phyloP scores from a whole-genome alignment of 2,329 filamentous ascomycete species.

The Huntiella bhutanensis region DNA sequence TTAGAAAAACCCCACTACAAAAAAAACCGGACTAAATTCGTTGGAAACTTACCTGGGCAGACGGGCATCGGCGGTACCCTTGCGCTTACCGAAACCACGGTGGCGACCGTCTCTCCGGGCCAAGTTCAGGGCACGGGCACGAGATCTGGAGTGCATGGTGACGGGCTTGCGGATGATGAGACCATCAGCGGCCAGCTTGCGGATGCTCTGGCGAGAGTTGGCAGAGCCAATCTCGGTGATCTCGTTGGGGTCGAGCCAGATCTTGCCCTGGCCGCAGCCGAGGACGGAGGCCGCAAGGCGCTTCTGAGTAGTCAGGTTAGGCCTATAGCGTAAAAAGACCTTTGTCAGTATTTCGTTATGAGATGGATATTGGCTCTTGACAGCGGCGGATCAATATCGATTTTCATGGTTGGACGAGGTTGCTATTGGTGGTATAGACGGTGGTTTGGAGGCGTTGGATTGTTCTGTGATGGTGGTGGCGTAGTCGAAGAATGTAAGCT shows the following conservation, averaged over 20 bases:
- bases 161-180: slow-evolving; percentile 99
- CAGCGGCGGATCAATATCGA: too few relatives aligned
- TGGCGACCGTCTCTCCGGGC: slow-evolving; percentile 91
- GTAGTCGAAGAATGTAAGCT: neutral
- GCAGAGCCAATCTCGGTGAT: slow-evolving; percentile 98
- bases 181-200: slow-evolving; percentile 98
- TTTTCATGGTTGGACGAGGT: neutral
- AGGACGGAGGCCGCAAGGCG: slow-evolving; percentile 97
- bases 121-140: slow-evolving; percentile 86
- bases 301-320: slow-evolving; percentile 99
- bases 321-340: slow-evolving; percentile 37
- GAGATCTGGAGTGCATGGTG: slow-evolving; percentile 97
- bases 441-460: neutral
- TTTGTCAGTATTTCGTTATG: slow-evolving; percentile 7
- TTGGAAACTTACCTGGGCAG: slow-evolving; percentile 68
- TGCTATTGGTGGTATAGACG: neutral
- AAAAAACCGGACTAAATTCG: neutral
- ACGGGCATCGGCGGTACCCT: slow-evolving; percentile 99
- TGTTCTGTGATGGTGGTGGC: neutral
- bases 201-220: slow-evolving; percentile 99
- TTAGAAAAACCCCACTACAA: neutral
- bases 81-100: slow-evolving; percentile 99
- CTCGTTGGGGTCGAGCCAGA: slow-evolving; percentile 99
- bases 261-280: slow-evolving; percentile 99
- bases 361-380: too few relatives aligned